Percentiles rank a stretch among this genome's conserved stretches.
Evolutionary conservation across 345 rosid species (phyloP).

Genomic region (Rhodamnia rubescens): DNA sequence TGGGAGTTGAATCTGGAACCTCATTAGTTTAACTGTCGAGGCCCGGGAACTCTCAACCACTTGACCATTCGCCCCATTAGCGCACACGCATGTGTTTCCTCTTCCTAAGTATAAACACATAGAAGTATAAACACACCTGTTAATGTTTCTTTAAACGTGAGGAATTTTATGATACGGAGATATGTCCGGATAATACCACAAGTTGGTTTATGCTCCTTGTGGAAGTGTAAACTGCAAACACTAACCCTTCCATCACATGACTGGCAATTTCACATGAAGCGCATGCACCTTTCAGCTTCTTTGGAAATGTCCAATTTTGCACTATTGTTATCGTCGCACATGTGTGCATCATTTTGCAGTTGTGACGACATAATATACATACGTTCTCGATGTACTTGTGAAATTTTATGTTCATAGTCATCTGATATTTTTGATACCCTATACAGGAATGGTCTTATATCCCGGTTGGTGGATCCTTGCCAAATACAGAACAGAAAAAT

Average conservation of each 20-base stretch:
- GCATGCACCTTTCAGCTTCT: not conserved
- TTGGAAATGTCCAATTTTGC: not conserved
- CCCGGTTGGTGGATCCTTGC: conserved; percentile 96
- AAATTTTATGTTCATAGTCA: not conserved
- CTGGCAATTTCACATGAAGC: not conserved
- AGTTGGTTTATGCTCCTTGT: not conserved
- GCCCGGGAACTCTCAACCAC: no score
- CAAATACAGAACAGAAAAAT: conserved; percentile 80
- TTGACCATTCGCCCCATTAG: no score
- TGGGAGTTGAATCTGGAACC: no score
- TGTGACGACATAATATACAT: not conserved
- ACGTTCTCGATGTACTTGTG: not conserved
- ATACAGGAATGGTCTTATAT: conserved; percentile 96
- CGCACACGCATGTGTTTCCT: not conserved
- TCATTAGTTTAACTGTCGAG: no score
- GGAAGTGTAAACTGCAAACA: not conserved
- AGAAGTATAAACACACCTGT: not conserved
- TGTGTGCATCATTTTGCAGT: not conserved
- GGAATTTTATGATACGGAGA: not conserved
- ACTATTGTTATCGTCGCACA: not conserved
- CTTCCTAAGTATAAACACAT: no score
- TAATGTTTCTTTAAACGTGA: not conserved
- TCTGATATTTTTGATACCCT: not conserved
- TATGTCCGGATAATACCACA: not conserved
- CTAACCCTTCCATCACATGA: not conserved